Percentiles rank a stretch among this genome's conserved stretches.
Conservation (phyloP, 768 basidiomycete genomes). For the Boletus insuetus region DNA sequence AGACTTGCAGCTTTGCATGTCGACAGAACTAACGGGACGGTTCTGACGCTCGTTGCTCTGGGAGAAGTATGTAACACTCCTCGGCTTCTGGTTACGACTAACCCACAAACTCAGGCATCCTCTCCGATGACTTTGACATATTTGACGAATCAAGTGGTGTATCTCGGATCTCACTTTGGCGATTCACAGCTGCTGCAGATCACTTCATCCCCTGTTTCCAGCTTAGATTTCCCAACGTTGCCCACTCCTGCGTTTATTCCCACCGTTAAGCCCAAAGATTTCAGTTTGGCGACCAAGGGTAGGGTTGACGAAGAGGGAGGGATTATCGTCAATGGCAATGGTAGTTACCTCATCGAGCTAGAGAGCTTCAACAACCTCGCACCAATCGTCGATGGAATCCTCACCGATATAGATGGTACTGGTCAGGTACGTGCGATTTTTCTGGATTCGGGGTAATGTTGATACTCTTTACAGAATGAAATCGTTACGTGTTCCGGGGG, state of each 20-base stretch:
- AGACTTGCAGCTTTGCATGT: conserved; percentile 64
- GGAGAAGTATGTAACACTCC: conserved; percentile 56
- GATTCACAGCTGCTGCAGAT: conserved; percentile 77
- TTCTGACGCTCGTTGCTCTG: conserved; percentile 56
- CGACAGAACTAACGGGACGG: conserved; percentile 37
- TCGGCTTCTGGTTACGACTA: neutral
- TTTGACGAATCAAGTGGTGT: conserved; percentile 66
- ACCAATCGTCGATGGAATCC: conserved; percentile 77
- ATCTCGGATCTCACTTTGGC: conserved; percentile 78
- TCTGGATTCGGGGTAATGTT: neutral
- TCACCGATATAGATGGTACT: conserved; percentile 69
- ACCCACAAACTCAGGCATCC: conserved; percentile 49
- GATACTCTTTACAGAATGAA: conserved; percentile 48
- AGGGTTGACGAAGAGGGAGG: conserved; percentile 35
- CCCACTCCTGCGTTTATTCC: conserved; percentile 49
- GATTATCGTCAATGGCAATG: conserved; percentile 48
- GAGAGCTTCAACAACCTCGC: conserved; percentile 74
- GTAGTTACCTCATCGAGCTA: conserved; percentile 58
- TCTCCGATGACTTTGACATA: conserved; percentile 70
- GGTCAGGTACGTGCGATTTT: conserved; percentile 51
- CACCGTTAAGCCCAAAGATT: conserved; percentile 37
- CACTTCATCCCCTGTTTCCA: conserved; percentile 41
- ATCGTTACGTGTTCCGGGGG: conserved; percentile 87
- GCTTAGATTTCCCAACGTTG: conserved; percentile 43
- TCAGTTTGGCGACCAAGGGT: conserved; percentile 41